Base-by-base conservation (phyloP, 495 filamentous ascomycete species). In the Lindgomyces ingoldianus region DNA sequence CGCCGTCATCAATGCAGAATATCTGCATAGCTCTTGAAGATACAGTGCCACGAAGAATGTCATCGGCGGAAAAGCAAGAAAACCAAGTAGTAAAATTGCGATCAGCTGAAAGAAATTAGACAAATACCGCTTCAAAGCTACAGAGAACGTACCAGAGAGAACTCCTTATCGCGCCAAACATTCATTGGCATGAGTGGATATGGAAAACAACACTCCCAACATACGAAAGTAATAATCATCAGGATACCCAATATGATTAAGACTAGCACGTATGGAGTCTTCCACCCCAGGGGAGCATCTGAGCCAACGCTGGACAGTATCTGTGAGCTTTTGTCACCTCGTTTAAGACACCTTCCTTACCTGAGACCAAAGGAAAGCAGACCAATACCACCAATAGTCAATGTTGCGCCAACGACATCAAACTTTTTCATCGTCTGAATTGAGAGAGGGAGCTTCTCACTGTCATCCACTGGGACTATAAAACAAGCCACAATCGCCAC, bases 381-480 rank as follows among this genome's bases (percentile, higher is more conserved):
- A 1, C 85, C 86, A 65, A 90, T 83, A 8, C 88, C 86, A 24
- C 74, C 75, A 11, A 89, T 85, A 41, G 87, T 78, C 50, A 91
- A 76, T 10, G 80, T 72, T 1, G 86, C 86, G 0, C 89, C 89
- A 1, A 86, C 63, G 71, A 88, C 78, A 73, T 91, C 88, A 58
- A 91, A 82, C 22, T 75, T 74, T 69, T 79, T 83, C 47, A 88
- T 26, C 4, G 80, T 79, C 25, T 76, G 70, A 54, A 77, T 62
- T 29, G 72, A 77, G 18, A 88, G 67, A 16, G 75, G 74, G 57
- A 79, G 74, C 50, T 77, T 81, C 6, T 65, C 59, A 18, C 79
- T 78, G 49, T 77, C 78, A 57, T 87, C 83, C 2, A 76, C 71
- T 4, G 89, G 89, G 46, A 91, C 85, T 33, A 87, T 84, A 64